Conservation (phyloP, 139 green algal species). For the Chlamydomonas incerta region DNA sequence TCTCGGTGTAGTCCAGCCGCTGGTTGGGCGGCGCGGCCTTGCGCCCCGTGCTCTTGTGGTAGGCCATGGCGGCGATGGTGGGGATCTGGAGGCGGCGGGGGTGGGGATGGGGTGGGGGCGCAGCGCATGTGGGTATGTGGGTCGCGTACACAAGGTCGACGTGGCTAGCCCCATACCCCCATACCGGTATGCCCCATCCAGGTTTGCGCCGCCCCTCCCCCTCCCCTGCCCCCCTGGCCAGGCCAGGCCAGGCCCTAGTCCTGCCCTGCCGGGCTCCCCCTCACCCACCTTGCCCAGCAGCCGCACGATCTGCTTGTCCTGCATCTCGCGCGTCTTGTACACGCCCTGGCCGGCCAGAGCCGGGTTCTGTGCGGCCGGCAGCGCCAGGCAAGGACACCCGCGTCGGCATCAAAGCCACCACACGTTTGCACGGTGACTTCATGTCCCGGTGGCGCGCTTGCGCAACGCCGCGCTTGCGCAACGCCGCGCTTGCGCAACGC, state of each 20-base stretch:
- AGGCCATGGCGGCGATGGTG: constrained; percentile 91
- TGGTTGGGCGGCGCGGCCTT: constrained; percentile 81
- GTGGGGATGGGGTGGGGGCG: not conserved
- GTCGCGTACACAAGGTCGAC: no score
- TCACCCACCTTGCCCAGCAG: constrained; percentile 84
- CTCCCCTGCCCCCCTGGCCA: not conserved
- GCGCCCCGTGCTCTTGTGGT: constrained; percentile 93
- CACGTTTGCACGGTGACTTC: no score
- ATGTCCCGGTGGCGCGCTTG: no score
- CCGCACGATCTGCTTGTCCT: constrained; percentile 98
- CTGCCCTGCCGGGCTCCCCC: no score
- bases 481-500: no score
- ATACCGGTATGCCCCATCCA: no score
- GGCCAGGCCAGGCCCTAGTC: not conserved
- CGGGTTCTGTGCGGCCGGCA: constrained; percentile 91
- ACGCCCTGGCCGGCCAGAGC: constrained; percentile 91
- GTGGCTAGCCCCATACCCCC: no score
- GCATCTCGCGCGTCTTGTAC: constrained; percentile 89
- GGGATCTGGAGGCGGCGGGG: constrained; percentile 74
- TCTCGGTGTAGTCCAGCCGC: constrained; percentile 92
- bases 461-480: no score
- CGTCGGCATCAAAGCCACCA: no score
- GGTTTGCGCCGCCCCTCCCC: no score
- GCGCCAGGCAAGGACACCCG: no score
- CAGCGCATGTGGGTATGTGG: no score